Evolutionary conservation across 257 asterid genomes (phyloP), one percentile per base, ranked within the genome.

Genomic region (Penstemon davidsonii): DNA sequence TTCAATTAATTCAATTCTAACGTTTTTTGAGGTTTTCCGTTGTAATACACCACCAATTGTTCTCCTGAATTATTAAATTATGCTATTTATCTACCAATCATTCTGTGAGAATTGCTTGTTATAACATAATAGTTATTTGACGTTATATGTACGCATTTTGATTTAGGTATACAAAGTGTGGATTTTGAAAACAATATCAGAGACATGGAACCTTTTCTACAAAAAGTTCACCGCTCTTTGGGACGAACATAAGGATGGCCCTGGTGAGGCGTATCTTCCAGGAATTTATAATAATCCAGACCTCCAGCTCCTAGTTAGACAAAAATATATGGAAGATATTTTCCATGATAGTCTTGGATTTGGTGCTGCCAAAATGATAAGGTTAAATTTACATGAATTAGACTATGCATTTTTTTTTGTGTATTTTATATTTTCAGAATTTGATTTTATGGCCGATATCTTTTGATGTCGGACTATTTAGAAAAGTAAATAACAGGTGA

Each of bases 281-380:
- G 96, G 61, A 58, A 83, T 93, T 60, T 93, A 93, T 73, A 84
- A 85, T 56, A 87, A 81, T 69, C 78, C 85, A 13, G 90, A 90
- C 64, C 82, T 90, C 66, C 94, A 61, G 62, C 73, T 65, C 72
- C 77, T 83, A 69, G 85, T 82, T 4, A 84, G 82, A 73, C 81
- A 76, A 75, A 87, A 78, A 72, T 90, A 87, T 52, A 88, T 90
- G 96, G 80, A 78, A 50, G 92, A 88, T 25, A 79, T 93, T 75
- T 81, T 93, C 74, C 96, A 83, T 11, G 99, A 93, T 67, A 73
- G 84, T 64, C 96, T 90, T 57, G 99, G 99, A 76, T 93, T 90
- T 75, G 97, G 96, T 64, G 85, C 96, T 72, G 97, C 97, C 76
- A 93, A 93, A 83, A 93, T 93, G 96, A 90, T 90, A 78, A 88